phyloP scores from a whole-genome alignment of 2,329 filamentous ascomycete species.

The Tolypocladium inflatum region DNA sequence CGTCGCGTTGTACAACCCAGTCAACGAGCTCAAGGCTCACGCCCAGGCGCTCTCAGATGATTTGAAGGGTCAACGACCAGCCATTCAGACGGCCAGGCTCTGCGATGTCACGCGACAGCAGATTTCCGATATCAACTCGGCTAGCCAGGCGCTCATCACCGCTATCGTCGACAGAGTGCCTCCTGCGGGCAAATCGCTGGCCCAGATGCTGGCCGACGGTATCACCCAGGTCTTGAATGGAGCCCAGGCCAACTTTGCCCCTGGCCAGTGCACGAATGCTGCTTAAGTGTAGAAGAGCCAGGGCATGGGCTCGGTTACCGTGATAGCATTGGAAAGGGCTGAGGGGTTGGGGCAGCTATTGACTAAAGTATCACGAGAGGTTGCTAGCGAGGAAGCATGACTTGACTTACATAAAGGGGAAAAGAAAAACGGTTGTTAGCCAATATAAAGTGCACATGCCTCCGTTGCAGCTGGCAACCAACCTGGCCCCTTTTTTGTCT shows the following conservation, averaged over 20 bases:
- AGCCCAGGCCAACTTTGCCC: background rate
- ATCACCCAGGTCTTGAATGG: background rate
- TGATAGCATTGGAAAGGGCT: too few relatives aligned
- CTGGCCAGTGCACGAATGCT: background rate
- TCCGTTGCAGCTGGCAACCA: too few relatives aligned
- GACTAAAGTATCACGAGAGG: too few relatives aligned
- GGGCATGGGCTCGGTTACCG: too few relatives aligned
- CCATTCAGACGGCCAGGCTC: background rate
- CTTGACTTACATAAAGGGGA: too few relatives aligned
- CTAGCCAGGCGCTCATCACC: background rate
- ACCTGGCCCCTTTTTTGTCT: too few relatives aligned
- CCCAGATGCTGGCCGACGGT: background rate
- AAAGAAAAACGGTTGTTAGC: too few relatives aligned
- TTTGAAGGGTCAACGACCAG: background rate
- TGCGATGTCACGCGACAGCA: constrained; percentile 1
- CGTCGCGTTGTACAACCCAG: background rate
- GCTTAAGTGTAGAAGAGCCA: background rate
- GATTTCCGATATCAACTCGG: background rate
- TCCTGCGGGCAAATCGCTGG: background rate
- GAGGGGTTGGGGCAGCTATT: too few relatives aligned
- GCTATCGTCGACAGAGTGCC: constrained; percentile 1
- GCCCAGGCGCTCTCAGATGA: background rate
- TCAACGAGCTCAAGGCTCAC: constrained; percentile 1
- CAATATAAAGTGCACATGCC: too few relatives aligned
- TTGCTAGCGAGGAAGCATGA: too few relatives aligned